These are phyloP conservation scores for Pelargonium fulgidum DNA, from an alignment of 441 rosid species.

Conservation along the genomic window DNA sequence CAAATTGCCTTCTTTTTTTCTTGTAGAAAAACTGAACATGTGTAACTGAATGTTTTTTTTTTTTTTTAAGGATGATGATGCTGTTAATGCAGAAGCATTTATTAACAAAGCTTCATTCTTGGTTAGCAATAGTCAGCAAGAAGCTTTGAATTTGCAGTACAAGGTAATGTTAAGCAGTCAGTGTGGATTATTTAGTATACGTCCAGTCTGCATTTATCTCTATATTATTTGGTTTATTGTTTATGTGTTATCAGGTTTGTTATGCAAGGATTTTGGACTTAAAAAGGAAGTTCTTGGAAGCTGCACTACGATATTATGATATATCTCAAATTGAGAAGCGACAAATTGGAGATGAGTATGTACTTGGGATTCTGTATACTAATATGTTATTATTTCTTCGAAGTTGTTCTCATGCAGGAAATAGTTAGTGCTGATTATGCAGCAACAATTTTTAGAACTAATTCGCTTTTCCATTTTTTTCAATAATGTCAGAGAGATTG, in stretches of 20 bases:
- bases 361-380: slow-evolving; percentile 15
- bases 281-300: slow-evolving; percentile 95
- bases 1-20: too few relatives aligned
- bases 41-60: slow-evolving; percentile 12
- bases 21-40: not conserved
- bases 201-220: slow-evolving; percentile 13
- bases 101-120: slow-evolving; percentile 96
- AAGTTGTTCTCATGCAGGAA: not conserved
- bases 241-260: slow-evolving; percentile 51
- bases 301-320: slow-evolving; percentile 89
- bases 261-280: slow-evolving; percentile 98
- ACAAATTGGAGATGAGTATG: slow-evolving; percentile 92
- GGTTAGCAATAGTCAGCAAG: slow-evolving; percentile 93
- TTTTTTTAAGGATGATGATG: slow-evolving; percentile 96
- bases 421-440: not conserved
- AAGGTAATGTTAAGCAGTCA: slow-evolving; percentile 41
- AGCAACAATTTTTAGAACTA: not conserved
- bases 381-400: not conserved
- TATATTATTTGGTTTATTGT: slow-evolving; percentile 9
- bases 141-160: slow-evolving; percentile 82
- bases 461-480: not conserved
- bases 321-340: slow-evolving; percentile 97
- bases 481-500: slow-evolving; percentile 54
- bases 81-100: slow-evolving; percentile 92
- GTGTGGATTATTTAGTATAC: slow-evolving; percentile 2